phyloP scores from a whole-genome alignment of 1,284 basidiomycete genomes.

The Cryptococcus floricola region DNA sequence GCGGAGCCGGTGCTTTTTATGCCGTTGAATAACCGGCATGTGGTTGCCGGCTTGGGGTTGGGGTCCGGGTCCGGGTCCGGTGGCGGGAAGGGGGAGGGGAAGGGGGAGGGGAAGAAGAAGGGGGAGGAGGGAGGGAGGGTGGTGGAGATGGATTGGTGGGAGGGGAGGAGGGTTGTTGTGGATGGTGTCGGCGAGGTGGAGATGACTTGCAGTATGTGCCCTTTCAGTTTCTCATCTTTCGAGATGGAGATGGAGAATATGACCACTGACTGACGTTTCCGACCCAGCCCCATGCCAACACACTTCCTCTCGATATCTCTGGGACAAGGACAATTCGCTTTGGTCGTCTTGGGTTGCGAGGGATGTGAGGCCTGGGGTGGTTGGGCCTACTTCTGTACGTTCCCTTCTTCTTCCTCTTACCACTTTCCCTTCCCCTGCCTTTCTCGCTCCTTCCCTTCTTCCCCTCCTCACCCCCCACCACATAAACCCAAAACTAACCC shows the following conservation, averaged over 20 bases:
- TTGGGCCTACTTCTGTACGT: no score
- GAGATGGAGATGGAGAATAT: no score
- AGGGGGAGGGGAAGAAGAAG: no score
- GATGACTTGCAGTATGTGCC: slow-evolving; percentile 34
- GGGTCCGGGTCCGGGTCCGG: no score
- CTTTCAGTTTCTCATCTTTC: no score
- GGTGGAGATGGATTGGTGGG: slow-evolving; percentile 70
- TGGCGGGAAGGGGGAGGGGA: no score
- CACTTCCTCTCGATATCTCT: slow-evolving; percentile 53
- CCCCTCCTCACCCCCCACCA: no score
- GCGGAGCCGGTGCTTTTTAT: slow-evolving; percentile 59
- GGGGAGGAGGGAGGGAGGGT: slow-evolving; percentile 29
- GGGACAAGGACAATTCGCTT: slow-evolving; percentile 57
- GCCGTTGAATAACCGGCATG: slow-evolving; percentile 58
- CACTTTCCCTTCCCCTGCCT: no score
- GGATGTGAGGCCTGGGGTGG: slow-evolving; percentile 5
- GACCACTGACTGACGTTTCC: no score
- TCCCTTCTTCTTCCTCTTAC: no score
- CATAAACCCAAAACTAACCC: no score
- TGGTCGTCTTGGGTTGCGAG: slow-evolving; percentile 63
- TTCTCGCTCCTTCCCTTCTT: no score
- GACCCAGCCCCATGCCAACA: slow-evolving; percentile 57
- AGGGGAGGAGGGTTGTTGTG: slow-evolving; percentile 36
- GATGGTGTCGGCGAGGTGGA: slow-evolving; percentile 29
- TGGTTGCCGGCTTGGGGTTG: slow-evolving; percentile 46